Conservation (phyloP, 2,329 filamentous ascomycete genomes). For the Grosmannia huntii region DNA sequence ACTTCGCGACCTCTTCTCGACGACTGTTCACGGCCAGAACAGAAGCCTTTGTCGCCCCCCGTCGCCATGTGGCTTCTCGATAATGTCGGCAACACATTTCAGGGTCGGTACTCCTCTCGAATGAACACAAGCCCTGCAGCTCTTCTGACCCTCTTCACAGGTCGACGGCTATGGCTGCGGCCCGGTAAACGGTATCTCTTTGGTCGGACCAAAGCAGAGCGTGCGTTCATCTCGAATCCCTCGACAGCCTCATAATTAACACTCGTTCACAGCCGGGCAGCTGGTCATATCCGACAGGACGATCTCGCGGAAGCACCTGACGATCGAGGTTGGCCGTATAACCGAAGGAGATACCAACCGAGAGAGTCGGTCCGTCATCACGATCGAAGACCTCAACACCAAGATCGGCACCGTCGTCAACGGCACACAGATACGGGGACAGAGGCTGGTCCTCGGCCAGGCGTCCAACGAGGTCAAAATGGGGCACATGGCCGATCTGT, state of each 20-base stretch:
- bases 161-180: conserved; percentile 68
- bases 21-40: no score
- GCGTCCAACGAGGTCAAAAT: conserved; percentile 55
- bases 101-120: conserved; percentile 19
- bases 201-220: conserved; percentile 60
- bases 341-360: conserved; percentile 50
- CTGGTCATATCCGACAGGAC: conserved; percentile 65
- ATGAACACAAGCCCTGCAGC: not conserved
- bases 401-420: conserved; percentile 76
- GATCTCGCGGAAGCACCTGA: conserved; percentile 80
- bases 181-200: conserved; percentile 79
- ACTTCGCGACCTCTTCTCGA: not conserved
- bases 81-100: conserved; percentile 40
- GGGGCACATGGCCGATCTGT: conserved; percentile 53
- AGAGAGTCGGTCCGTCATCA: conserved; percentile 51
- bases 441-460: conserved; percentile 40
- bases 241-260: not conserved
- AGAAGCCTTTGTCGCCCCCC: not conserved
- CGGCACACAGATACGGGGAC: conserved; percentile 54
- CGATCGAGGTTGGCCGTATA: conserved; percentile 57
- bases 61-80: conserved; percentile 52
- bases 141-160: conserved; percentile 22
- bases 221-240: conserved; percentile 25
- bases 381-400: conserved; percentile 66
- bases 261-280: conserved; percentile 38